A percentile compares a stretch with the other conserved stretches of the same genome.
These are phyloP conservation scores for Suhomyces maxii DNA, from an alignment of 1,139 yeast species.

Conservation along the genomic window DNA sequence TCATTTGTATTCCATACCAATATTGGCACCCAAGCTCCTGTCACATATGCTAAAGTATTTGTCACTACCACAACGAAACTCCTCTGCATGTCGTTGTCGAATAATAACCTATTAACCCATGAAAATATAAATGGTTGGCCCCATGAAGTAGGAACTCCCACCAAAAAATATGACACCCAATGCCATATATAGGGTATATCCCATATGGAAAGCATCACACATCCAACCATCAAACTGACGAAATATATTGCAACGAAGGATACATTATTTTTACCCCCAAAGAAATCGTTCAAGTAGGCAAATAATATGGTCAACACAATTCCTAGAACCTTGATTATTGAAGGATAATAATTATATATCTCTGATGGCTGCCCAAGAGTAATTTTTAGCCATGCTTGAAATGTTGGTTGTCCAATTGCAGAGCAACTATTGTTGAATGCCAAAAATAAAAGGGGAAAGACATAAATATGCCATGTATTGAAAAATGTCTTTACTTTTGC, in stretches of 20 bases:
- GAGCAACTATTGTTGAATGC: constrained; percentile 33
- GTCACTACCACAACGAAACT: constrained; percentile 51
- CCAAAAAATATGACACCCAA: constrained; percentile 16
- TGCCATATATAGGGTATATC: constrained; percentile 18
- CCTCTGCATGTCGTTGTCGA: constrained; percentile 50
- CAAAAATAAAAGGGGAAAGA: constrained; percentile 17
- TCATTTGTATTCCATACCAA: constrained; percentile 40
- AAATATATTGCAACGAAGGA: constrained; percentile 13
- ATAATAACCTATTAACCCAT: constrained; percentile 52
- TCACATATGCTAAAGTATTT: constrained; percentile 52
- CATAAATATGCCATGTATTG: constrained; percentile 48
- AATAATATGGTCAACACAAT: constrained; percentile 14
- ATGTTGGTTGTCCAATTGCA: constrained; percentile 48
- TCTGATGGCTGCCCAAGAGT: constrained; percentile 37
- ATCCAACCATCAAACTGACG: constrained; percentile 14
- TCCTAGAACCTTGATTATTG: constrained; percentile 24
- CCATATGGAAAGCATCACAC: constrained; percentile 16
- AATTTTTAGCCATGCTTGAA: constrained; percentile 53
- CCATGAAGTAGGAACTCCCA: constrained; percentile 22
- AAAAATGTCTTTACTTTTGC: constrained; percentile 40
- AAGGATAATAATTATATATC: constrained; percentile 50
- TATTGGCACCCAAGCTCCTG: constrained; percentile 47
- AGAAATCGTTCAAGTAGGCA: constrained; percentile 16
- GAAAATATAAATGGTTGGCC: constrained; percentile 51
- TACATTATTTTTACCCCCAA: constrained; percentile 17